Percentiles rank a stretch among this genome's conserved stretches.
phyloP scores from a whole-genome alignment of 306 rosid species.

The Corylus avellana region DNA sequence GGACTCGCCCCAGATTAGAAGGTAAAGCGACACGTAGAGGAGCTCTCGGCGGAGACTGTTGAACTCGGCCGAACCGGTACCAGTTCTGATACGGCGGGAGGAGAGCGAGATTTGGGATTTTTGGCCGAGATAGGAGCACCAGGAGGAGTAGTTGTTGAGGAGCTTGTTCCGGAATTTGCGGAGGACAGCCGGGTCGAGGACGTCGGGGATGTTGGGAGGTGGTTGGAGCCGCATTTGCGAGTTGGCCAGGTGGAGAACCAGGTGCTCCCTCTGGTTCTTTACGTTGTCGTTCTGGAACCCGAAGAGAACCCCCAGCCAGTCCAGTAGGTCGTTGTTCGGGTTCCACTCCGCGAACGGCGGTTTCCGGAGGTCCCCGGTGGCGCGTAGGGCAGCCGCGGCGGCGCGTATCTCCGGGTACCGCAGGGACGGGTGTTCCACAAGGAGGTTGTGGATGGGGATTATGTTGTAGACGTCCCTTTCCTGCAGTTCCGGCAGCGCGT shows the following conservation, averaged over 20 bases:
- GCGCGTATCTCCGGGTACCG: constrained; percentile 86
- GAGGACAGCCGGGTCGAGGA: constrained; percentile 55
- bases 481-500: constrained; percentile 9
- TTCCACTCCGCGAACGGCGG: constrained; percentile 60
- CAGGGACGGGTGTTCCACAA: constrained; percentile 79
- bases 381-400: constrained; percentile 70
- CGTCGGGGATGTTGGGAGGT: constrained; percentile 41
- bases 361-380: constrained; percentile 71
- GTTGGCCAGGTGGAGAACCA: constrained; percentile 91
- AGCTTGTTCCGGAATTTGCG: constrained; percentile 55
- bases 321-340: constrained; percentile 66
- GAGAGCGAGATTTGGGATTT: constrained; percentile 45
- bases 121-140: constrained; percentile 82
- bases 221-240: constrained; percentile 86
- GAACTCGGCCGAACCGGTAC: constrained; percentile 13
- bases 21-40: constrained; percentile 67
- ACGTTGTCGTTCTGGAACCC: constrained; percentile 88
- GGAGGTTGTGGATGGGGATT: constrained; percentile 77
- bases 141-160: constrained; percentile 62
- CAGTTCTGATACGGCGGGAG: constrained; percentile 22
- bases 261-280: constrained; percentile 86
- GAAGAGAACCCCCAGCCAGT: constrained; percentile 72
- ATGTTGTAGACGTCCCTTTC: constrained; percentile 54
- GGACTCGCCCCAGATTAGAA: constrained; percentile 87
- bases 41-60: constrained; percentile 59